Evolutionary conservation across 331 rosid species (phyloP).

Genomic region (Telfairia occidentalis): DNA sequence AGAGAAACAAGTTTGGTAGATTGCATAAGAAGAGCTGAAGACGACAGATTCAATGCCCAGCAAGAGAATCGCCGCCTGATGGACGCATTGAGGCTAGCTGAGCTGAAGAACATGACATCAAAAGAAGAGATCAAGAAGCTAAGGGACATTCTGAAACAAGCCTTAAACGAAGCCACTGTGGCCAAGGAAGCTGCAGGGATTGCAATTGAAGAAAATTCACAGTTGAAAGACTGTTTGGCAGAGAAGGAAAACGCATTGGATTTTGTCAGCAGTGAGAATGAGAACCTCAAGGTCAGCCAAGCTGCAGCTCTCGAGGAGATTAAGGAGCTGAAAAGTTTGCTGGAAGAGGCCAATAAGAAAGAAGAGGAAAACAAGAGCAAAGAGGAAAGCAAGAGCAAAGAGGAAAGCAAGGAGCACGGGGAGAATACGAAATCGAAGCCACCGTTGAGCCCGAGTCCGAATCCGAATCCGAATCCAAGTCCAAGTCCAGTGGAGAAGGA

Average conservation of each 20-base stretch:
- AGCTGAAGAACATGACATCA: slow-evolving; percentile 25
- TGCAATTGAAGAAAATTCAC: slow-evolving; percentile 57
- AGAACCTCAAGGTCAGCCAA: slow-evolving; percentile 45
- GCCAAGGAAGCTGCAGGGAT: slow-evolving; percentile 75
- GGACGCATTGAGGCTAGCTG: slow-evolving; percentile 30
- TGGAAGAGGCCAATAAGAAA: slow-evolving; percentile 34
- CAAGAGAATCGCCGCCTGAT: slow-evolving; percentile 27
- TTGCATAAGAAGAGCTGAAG: slow-evolving; percentile 59
- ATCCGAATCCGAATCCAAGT: neutral
- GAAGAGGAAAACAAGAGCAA: slow-evolving; percentile 16
- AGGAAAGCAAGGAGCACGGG: slow-evolving; percentile 5
- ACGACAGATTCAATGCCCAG: slow-evolving; percentile 39
- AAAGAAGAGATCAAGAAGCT: slow-evolving; percentile 66
- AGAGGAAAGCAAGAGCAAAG: neutral
- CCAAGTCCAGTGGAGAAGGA: slow-evolving; percentile 19
- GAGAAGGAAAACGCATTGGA: slow-evolving; percentile 26
- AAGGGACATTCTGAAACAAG: slow-evolving; percentile 83
- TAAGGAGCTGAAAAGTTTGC: slow-evolving; percentile 45
- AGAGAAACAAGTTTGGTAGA: slow-evolving; percentile 61
- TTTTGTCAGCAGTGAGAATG: slow-evolving; percentile 43
- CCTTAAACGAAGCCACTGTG: slow-evolving; percentile 63
- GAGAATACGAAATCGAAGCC: slow-evolving; percentile 12
- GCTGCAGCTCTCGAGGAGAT: slow-evolving; percentile 59
- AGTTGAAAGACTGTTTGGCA: slow-evolving; percentile 40
- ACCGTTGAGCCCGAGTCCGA: neutral